Evolutionary conservation across 331 rosid genomes (phyloP), one percentile per base, ranked within the genome.

Genomic region (Dryas integrifolia): DNA sequence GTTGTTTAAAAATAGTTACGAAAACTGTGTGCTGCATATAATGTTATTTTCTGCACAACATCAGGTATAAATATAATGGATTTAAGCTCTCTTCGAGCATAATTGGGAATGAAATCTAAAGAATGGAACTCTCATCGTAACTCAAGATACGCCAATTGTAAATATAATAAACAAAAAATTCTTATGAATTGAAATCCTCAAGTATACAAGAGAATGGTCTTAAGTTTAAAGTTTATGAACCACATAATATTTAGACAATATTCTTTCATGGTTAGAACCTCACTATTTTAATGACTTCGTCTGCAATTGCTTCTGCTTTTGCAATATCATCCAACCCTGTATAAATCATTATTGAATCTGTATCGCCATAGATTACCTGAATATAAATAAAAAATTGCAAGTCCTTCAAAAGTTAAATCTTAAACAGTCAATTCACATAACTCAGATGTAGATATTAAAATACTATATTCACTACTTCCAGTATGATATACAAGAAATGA

Each of bases 331-430:
- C 98, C 61, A 92, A 85, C 35, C 98, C 97, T 63, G 93, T 92
- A 81, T 90, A 82, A 81, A 92, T 86, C 98, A 92, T 92, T 65
- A 92, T 92, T 72, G 98, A 92, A 86, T 90, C 98, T 13, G 98
- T 92, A 75, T 92, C 98, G 3, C 98, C 98, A 72, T 92, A 92
- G 51, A 92, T 92, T 57, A 92, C 97, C 98, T 92, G 76, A 57
- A 67, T 65, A 70, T 51, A 77, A 62, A 78, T 67, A 47, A 77
- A 62, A 81, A 70, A 50, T 65, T 74, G 14, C 69, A 41, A 38
- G 52, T 59, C 62, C 78, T 72, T 64, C 61, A 67, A 82, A 76
- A 73, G 45, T 45, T 58, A 76, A 77, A 65, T 65, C 61, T 48
- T 45, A 53, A 11, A 3, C 62, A 38, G 58, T 38, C 70, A 80